Evolutionary conservation across 495 filamentous ascomycete genomes (phyloP).

Genomic region (Podospora bellae-mahoneyi): DNA sequence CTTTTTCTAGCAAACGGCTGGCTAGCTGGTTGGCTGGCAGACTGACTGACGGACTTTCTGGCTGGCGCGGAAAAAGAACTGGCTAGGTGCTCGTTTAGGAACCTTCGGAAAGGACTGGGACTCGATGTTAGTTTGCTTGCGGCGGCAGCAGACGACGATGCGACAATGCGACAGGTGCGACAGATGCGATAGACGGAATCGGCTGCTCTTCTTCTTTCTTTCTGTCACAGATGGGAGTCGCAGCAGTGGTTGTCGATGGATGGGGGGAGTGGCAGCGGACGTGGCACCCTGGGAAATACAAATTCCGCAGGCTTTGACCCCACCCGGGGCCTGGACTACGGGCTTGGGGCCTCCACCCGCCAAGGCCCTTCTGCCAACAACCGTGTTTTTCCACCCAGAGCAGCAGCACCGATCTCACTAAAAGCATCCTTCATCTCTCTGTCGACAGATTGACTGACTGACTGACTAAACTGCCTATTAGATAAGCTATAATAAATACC

Average conservation of each 20-base stretch:
- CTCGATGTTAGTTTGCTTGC: neutral
- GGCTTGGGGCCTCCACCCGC: conserved; percentile 5
- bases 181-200: too few species aligned
- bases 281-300: conserved; percentile 8
- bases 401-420: neutral
- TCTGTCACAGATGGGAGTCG: neutral
- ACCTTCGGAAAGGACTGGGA: neutral
- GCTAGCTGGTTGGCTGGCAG: neutral
- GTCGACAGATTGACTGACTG: too few species aligned
- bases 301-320: conserved; percentile 2
- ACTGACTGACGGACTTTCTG: too few species aligned
- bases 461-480: neutral
- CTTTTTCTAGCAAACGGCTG: neutral
- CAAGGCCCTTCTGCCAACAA: neutral
- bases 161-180: neutral
- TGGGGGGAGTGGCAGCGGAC: neutral
- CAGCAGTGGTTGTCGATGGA: neutral
- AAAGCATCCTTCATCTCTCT: neutral
- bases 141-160: neutral
- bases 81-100: neutral
- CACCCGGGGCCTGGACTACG: neutral
- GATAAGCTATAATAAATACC: too few species aligned
- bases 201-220: neutral
- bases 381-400: neutral
- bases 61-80: neutral